A percentile compares a stretch with the other conserved stretches of the same genome.
Evolutionary conservation across 306 rosid genomes (phyloP).

Genomic region (Begonia masoniana): DNA sequence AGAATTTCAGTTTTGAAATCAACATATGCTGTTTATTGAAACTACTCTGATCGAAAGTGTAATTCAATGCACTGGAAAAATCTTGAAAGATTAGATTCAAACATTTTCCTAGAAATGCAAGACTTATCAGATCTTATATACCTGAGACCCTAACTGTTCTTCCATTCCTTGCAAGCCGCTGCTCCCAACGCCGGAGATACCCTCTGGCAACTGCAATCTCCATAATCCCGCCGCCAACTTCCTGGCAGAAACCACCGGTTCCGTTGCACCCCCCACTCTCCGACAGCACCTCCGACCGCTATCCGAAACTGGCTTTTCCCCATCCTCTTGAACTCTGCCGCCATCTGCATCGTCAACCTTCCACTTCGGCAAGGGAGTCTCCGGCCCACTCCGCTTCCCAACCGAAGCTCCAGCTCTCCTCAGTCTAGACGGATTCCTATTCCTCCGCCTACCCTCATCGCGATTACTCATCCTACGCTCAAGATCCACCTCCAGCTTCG

Average conservation of each 20-base stretch:
- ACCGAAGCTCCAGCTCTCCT: slow-evolving; percentile 17
- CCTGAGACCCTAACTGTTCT: slow-evolving; percentile 50
- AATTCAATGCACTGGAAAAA: too few relatives aligned
- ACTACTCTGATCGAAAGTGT: neutral
- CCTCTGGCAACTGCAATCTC: slow-evolving; percentile 71
- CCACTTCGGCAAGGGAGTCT: slow-evolving; percentile 64
- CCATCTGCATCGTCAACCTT: slow-evolving; percentile 26
- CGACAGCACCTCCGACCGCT: slow-evolving; percentile 22
- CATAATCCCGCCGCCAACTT: slow-evolving; percentile 82
- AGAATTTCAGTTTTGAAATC: neutral
- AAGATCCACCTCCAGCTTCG: slow-evolving; percentile 53
- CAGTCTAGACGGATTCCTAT: slow-evolving; percentile 27
- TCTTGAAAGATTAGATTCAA: too few relatives aligned
- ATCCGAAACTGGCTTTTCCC: slow-evolving; percentile 17
- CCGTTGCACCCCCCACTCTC: slow-evolving; percentile 22
- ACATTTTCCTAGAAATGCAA: too few relatives aligned
- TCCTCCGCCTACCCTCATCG: slow-evolving; percentile 17
- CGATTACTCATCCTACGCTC: slow-evolving; percentile 24
- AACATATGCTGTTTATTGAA: slow-evolving; percentile 6
- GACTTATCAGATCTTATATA: slow-evolving; percentile 3
- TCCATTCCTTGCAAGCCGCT: slow-evolving; percentile 10
- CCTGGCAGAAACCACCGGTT: slow-evolving; percentile 47
- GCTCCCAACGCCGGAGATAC: slow-evolving; percentile 15
- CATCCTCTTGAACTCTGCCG: slow-evolving; percentile 20
- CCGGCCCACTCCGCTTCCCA: slow-evolving; percentile 66